Conservation (phyloP, 2,329 filamentous ascomycete species). For the Pseudocercospora cruenta region DNA sequence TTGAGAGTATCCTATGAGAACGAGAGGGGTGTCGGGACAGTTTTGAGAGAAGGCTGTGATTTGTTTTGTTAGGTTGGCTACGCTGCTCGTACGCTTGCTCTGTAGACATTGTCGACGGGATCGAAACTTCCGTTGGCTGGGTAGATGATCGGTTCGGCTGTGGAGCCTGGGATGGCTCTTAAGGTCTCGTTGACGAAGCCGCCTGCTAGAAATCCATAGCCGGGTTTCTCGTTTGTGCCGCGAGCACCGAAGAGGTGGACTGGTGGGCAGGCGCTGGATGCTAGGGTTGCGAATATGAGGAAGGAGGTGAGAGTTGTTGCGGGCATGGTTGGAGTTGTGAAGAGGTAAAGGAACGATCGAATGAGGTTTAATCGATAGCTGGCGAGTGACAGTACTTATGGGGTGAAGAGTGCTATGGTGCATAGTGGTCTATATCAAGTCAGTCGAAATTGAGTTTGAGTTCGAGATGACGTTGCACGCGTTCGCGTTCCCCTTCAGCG, state of each 20-base stretch:
- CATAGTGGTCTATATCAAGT: no score
- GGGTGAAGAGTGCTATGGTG: no score
- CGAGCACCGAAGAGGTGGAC: constrained; percentile 48
- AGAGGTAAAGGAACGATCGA: no score
- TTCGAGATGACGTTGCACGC: no score
- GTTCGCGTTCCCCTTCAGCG: no score
- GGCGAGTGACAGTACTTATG: no score
- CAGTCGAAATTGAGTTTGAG: no score
- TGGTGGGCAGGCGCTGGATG: background rate
- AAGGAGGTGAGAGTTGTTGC: background rate
- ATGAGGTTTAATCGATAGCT: no score
- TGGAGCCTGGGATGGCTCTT: constrained; percentile 42
- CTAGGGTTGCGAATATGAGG: background rate
- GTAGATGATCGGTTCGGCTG: constrained; percentile 46
- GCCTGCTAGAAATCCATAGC: constrained; percentile 42
- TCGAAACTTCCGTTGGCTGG: constrained; percentile 63
- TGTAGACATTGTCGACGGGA: constrained; percentile 56
- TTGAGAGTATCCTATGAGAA: constrained; percentile 65
- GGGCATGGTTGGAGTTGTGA: background rate
- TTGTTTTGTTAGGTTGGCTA: constrained; percentile 1
- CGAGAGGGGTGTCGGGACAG: constrained; percentile 62
- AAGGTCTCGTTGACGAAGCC: constrained; percentile 46
- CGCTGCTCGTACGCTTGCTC: background rate
- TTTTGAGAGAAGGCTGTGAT: constrained; percentile 58
- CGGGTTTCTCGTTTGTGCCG: constrained; percentile 44